A percentile compares a stretch with the other conserved stretches of the same genome.
Evolutionary conservation across 1,284 basidiomycete genomes (phyloP).

Genomic region (Erythrobasidium hasegawianum): DNA sequence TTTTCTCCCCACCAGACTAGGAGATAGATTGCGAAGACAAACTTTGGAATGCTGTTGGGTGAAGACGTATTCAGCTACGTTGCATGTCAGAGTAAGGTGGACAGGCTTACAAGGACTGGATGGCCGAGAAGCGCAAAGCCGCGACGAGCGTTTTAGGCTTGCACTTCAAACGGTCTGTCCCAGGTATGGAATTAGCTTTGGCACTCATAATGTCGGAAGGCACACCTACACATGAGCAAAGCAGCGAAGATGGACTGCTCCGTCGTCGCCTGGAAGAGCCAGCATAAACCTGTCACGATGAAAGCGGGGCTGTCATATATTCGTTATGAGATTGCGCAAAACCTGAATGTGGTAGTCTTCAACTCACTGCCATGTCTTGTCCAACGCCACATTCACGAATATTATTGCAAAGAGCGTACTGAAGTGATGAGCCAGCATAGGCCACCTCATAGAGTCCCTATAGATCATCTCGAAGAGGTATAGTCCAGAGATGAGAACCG

Average conservation of each 20-base stretch:
- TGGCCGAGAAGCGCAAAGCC: conserved; percentile 4
- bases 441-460: conserved; percentile 1
- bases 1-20: conserved; percentile 13
- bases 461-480: conserved; percentile 17
- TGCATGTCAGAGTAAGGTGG: too few species aligned
- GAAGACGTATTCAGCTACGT: background rate
- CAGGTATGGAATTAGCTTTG: too few species aligned
- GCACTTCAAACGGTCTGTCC: conserved; percentile 13
- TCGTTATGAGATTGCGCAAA: too few species aligned
- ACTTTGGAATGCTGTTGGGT: conserved; percentile 3
- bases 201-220: background rate
- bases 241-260: conserved; percentile 19
- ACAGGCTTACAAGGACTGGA: conserved; percentile 11
- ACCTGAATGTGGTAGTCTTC: background rate
- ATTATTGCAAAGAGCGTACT: background rate
- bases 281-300: conserved; percentile 8
- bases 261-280: conserved; percentile 19
- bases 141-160: background rate
- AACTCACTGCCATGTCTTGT: conserved; percentile 11
- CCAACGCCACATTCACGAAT: background rate
- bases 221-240: conserved; percentile 6
- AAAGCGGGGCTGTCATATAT: background rate
- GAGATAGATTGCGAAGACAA: conserved; percentile 16
- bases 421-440: conserved; percentile 17
- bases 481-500: background rate